Evolutionary conservation across 164 flowering plant genomes (phyloP).

Genomic region (Euptelea pleiosperma): DNA sequence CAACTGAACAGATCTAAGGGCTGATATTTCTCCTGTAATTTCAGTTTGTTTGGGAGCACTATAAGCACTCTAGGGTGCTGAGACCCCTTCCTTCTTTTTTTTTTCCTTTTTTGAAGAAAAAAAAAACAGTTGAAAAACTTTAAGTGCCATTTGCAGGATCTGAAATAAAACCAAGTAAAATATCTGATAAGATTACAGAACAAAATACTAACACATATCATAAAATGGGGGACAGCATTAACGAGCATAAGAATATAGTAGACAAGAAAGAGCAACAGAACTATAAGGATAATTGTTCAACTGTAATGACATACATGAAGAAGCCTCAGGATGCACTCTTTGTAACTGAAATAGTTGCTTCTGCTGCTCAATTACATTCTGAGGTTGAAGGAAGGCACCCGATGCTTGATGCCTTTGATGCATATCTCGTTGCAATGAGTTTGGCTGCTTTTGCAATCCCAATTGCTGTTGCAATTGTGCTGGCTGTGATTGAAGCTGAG

Average conservation of each 20-base stretch:
- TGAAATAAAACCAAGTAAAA: too few species aligned
- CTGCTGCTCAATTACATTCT: constrained; percentile 18
- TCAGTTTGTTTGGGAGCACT: too few species aligned
- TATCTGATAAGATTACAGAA: too few species aligned
- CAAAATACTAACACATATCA: too few species aligned
- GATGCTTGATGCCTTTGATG: constrained; percentile 16
- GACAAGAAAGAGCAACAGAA: too few species aligned
- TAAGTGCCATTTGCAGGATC: too few species aligned
- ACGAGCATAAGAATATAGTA: neutral
- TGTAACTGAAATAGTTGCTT: constrained; percentile 18
- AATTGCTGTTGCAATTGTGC: constrained; percentile 20
- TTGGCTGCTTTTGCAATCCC: constrained; percentile 5
- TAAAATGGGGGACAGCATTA: neutral
- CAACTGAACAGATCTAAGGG: too few species aligned
- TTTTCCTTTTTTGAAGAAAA: too few species aligned
- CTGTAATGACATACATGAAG: constrained; percentile 19
- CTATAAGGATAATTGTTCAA: neutral
- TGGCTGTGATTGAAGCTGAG: constrained; percentile 14
- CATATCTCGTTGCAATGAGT: constrained; percentile 10
- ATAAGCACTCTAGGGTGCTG: too few species aligned
- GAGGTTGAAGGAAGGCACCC: constrained; percentile 14
- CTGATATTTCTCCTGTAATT: too few species aligned
- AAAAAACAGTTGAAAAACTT: too few species aligned
- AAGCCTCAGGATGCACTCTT: constrained; percentile 12
- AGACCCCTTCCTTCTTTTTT: too few species aligned